Evolutionary conservation across 2,329 filamentous ascomycete genomes (phyloP).

Genomic region (Alternaria arborescens): DNA sequence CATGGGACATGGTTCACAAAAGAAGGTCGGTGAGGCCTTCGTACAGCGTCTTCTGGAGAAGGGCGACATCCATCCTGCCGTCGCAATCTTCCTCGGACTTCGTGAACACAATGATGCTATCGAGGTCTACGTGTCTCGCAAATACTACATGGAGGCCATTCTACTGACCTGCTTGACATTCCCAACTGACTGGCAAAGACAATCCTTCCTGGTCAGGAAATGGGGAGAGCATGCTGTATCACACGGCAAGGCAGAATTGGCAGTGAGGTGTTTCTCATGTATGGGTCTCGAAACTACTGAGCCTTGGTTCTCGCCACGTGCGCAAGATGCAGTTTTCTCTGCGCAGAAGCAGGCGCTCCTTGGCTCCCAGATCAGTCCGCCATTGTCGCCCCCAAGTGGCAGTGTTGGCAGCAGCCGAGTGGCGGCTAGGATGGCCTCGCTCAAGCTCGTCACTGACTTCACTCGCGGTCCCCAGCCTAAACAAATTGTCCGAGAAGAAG

Average conservation of each 20-base stretch:
- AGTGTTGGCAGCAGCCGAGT: slow-evolving; percentile 60
- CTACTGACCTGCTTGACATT: slow-evolving; percentile 85
- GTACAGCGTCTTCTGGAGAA: slow-evolving; percentile 89
- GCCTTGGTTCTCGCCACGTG: slow-evolving; percentile 86
- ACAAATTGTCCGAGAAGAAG: slow-evolving; percentile 72
- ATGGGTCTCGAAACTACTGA: slow-evolving; percentile 85
- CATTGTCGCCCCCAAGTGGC: slow-evolving; percentile 73
- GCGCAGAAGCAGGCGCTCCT: slow-evolving; percentile 61
- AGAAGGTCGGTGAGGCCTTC: slow-evolving; percentile 89
- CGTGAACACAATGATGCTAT: slow-evolving; percentile 94
- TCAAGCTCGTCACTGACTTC: slow-evolving; percentile 94
- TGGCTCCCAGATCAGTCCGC: slow-evolving; percentile 70
- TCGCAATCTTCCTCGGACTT: slow-evolving; percentile 90
- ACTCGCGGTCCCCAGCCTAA: slow-evolving; percentile 57
- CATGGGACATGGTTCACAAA: slow-evolving; percentile 79
- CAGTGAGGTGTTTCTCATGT: slow-evolving; percentile 92
- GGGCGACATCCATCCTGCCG: slow-evolving; percentile 89
- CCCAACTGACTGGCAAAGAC: slow-evolving; percentile 88
- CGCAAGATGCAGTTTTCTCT: slow-evolving; percentile 67
- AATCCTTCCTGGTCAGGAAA: slow-evolving; percentile 85
- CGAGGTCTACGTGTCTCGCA: slow-evolving; percentile 93
- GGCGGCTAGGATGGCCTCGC: slow-evolving; percentile 79
- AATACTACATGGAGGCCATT: slow-evolving; percentile 90
- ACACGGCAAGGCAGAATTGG: slow-evolving; percentile 86
- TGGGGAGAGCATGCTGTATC: slow-evolving; percentile 94